Conservation (phyloP, 2,329 filamentous ascomycete genomes). For the Aspergillus pseudoglaucus region DNA sequence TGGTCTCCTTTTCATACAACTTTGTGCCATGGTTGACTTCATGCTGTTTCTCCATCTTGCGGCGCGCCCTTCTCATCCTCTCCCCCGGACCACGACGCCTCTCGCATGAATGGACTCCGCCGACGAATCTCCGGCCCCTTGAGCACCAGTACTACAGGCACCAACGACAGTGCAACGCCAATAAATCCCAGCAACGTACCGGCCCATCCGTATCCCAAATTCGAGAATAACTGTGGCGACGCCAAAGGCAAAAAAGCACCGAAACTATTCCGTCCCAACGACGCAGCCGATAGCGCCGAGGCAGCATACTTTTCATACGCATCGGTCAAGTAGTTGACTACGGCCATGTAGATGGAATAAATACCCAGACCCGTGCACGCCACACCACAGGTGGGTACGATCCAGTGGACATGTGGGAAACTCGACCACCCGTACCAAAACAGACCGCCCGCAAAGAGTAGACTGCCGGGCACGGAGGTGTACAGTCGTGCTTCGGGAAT, state of each 20-base stretch:
- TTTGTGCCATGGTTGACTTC: too few species aligned
- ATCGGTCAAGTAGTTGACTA: constrained; percentile 44
- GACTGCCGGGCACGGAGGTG: constrained; percentile 35
- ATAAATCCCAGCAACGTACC: constrained; percentile 40
- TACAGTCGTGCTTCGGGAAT: constrained; percentile 41
- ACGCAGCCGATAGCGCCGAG: constrained; percentile 41
- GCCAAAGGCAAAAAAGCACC: constrained; percentile 43
- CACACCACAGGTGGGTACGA: constrained; percentile 26
- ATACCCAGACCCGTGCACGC: constrained; percentile 37
- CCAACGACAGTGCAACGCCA: constrained; percentile 31
- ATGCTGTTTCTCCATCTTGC: too few species aligned
- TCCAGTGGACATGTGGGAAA: constrained; percentile 23
- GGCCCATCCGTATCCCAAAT: constrained; percentile 40
- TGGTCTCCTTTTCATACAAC: too few species aligned
- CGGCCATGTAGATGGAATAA: constrained; percentile 42
- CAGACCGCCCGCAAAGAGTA: constrained; percentile 28
- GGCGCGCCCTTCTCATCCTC: constrained; percentile 4
- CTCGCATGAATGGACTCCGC: constrained; percentile 25
- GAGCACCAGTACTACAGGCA: constrained; percentile 36
- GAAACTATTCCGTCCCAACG: constrained; percentile 40
- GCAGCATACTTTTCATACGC: constrained; percentile 45
- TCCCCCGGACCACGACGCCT: constrained; percentile 16
- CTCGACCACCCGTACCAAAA: constrained; percentile 34
- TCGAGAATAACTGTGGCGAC: constrained; percentile 34
- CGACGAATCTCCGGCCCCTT: constrained; percentile 36